Percentiles rank a stretch among this genome's conserved stretches.
Evolutionary conservation across 768 basidiomycete genomes (phyloP).

Genomic region (Lactarius deliciosus): DNA sequence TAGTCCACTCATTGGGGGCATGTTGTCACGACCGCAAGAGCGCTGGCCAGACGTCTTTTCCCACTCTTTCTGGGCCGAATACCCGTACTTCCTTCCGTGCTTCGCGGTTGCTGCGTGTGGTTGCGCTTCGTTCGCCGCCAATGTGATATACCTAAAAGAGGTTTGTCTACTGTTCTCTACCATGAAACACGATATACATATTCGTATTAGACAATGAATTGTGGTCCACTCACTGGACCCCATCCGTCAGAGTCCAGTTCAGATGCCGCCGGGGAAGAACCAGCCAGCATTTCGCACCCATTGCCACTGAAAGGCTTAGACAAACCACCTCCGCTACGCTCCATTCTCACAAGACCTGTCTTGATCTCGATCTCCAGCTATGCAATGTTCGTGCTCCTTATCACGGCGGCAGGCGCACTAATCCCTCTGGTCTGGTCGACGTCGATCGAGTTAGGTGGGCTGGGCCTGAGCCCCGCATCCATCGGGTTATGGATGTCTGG

Average conservation of each 20-base stretch:
- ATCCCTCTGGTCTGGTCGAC: constrained; percentile 46
- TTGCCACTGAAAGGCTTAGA: background rate
- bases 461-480: constrained; percentile 38
- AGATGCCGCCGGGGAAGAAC: background rate
- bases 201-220: background rate
- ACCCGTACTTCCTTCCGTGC: constrained; percentile 33
- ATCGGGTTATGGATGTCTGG: constrained; percentile 42
- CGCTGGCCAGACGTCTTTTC: constrained; percentile 26
- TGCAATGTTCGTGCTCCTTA: constrained; percentile 43
- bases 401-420: constrained; percentile 42
- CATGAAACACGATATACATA: background rate
- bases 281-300: background rate
- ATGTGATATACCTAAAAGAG: constrained; percentile 8
- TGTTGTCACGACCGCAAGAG: constrained; percentile 31
- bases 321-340: constrained; percentile 37
- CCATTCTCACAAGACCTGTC: constrained; percentile 31
- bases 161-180: background rate
- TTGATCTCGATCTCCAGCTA: constrained; percentile 46
- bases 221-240: background rate
- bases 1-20: constrained; percentile 28
- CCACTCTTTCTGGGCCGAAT: constrained; percentile 27
- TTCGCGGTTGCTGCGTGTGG: background rate
- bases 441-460: constrained; percentile 31
- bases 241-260: background rate
- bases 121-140: background rate